These are phyloP conservation scores for Tricholoma furcatifolium DNA, from an alignment of 768 basidiomycete genomes.

Conservation along the genomic window DNA sequence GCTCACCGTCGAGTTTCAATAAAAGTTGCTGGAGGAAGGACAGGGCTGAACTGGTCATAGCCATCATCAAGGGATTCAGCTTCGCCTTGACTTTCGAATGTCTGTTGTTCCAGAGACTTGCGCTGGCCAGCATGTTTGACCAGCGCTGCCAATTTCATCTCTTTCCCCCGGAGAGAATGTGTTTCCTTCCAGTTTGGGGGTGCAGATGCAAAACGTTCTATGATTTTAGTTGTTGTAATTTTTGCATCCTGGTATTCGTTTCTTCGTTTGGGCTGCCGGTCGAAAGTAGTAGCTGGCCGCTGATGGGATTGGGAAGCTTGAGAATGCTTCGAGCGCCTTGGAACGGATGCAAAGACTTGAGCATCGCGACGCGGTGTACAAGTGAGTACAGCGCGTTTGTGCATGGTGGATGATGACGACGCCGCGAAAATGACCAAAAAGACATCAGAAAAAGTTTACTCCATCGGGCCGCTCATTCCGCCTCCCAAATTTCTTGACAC, in stretches of 20 bases:
- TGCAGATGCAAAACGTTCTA: conserved; percentile 30
- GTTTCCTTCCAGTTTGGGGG: conserved; percentile 36
- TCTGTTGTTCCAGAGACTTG: conserved; percentile 17
- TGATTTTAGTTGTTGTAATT: conserved; percentile 28
- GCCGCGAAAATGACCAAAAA: not conserved
- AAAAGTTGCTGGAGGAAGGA: conserved; percentile 44
- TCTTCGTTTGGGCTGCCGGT: not conserved
- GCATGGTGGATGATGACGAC: not conserved
- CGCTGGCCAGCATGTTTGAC: conserved; percentile 6
- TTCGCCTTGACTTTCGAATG: conserved; percentile 13
- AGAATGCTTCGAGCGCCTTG: not conserved
- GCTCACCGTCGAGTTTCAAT: conserved; percentile 52
- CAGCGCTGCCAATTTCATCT: conserved; percentile 30
- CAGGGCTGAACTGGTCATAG: conserved; percentile 15
- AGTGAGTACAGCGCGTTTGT: conserved; percentile 7
- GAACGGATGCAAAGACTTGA: not conserved
- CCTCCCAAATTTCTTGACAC: conserved; percentile 6
- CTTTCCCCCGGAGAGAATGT: conserved; percentile 34
- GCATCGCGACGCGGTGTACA: conserved; percentile 3
- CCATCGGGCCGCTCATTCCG: conserved; percentile 18
- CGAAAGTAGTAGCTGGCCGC: not conserved
- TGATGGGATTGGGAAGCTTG: not conserved
- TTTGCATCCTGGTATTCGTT: conserved; percentile 14
- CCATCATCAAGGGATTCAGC: not conserved
- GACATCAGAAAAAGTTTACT: conserved; percentile 7